These are phyloP conservation scores for Lasiosphaeris hirsuta DNA, from an alignment of 495 filamentous ascomycete genomes.

Conservation along the genomic window DNA sequence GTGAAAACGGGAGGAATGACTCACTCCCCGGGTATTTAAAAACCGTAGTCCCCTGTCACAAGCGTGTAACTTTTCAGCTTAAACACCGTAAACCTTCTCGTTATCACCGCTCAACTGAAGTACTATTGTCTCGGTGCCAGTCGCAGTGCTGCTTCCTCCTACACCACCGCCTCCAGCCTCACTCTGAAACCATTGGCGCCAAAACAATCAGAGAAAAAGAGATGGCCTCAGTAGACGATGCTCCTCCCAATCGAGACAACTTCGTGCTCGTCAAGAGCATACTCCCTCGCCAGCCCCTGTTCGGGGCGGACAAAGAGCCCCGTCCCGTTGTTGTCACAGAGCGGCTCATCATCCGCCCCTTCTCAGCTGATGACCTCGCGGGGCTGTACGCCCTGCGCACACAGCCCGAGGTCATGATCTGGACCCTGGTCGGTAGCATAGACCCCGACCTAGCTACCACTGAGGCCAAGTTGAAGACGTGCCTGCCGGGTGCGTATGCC, in stretches of 20 bases:
- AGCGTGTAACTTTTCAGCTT: no score
- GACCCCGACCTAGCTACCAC: constrained; percentile 38
- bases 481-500: constrained; percentile 31
- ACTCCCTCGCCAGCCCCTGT: constrained; percentile 27
- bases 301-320: constrained; percentile 27
- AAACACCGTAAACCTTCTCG: no score
- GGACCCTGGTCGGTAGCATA: constrained; percentile 32
- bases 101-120: no score
- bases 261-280: constrained; percentile 34
- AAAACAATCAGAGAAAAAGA: no score
- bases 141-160: no score
- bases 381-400: constrained; percentile 39
- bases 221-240: neutral
- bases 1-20: no score
- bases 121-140: no score
- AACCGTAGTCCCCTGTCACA: no score
- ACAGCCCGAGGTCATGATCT: constrained; percentile 51
- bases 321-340: constrained; percentile 33
- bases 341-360: constrained; percentile 44
- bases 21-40: no score
- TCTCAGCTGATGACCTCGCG: constrained; percentile 34
- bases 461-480: constrained; percentile 25
- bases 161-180: no score
- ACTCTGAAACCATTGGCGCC: no score
- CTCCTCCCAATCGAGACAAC: neutral